phyloP scores from a whole-genome alignment of 768 basidiomycete species.

The Kwoniella bestiolae region DNA sequence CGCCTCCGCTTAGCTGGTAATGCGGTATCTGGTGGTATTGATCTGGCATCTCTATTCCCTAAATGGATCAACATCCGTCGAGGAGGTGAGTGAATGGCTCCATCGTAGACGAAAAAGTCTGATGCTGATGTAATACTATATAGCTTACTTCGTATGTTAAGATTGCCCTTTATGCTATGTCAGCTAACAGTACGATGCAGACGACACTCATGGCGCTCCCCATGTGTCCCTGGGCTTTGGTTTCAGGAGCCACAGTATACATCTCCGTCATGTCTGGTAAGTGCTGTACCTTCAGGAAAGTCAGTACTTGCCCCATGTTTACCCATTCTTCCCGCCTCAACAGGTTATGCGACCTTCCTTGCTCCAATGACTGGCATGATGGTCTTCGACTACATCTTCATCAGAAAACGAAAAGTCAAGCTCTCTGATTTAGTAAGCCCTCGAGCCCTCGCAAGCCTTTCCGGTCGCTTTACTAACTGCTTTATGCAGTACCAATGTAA shows the following conservation, averaged over 20 bases:
- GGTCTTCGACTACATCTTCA: slow-evolving; percentile 41
- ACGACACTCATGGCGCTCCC: slow-evolving; percentile 41
- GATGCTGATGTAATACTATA: slow-evolving; percentile 9
- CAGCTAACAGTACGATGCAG: background rate
- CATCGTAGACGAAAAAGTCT: background rate
- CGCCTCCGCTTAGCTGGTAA: slow-evolving; percentile 31
- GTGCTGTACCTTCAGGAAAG: background rate
- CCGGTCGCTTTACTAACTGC: background rate
- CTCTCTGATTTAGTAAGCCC: slow-evolving; percentile 25
- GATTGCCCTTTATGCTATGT: background rate
- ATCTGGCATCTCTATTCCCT: slow-evolving; percentile 37
- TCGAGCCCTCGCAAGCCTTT: background rate
- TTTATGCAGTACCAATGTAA: slow-evolving; percentile 29
- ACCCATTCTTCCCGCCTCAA: background rate
- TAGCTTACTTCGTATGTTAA: slow-evolving; percentile 10
- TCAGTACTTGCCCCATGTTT: background rate
- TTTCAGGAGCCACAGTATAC: slow-evolving; percentile 41
- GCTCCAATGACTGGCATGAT: slow-evolving; percentile 45
- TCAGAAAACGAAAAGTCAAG: slow-evolving; percentile 32
- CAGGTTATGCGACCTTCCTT: slow-evolving; percentile 41
- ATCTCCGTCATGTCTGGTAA: slow-evolving; percentile 34
- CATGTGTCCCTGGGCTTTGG: slow-evolving; percentile 43
- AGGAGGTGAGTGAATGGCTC: slow-evolving; percentile 14
- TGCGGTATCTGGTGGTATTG: slow-evolving; percentile 43
- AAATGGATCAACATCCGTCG: slow-evolving; percentile 38